Evolutionary conservation across 371 early-diverging fungal genomes (phyloP).

Genomic region (Syncephalastrum contaminatum): DNA sequence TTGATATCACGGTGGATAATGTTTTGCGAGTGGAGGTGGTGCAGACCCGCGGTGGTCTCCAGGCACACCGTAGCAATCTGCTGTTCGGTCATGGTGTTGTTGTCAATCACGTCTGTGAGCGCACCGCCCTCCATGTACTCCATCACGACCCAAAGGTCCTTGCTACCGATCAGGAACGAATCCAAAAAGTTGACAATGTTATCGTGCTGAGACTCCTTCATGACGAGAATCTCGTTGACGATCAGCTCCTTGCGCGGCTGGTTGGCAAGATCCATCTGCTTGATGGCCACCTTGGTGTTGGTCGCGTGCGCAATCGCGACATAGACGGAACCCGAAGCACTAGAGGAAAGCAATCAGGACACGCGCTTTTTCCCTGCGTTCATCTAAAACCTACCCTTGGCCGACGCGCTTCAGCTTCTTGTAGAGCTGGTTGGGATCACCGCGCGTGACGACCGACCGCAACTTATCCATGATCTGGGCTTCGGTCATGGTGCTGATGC

Average conservation of each 20-base stretch:
- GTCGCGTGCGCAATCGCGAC: slow-evolving; percentile 71
- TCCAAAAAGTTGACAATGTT: slow-evolving; percentile 97
- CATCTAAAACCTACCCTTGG: slow-evolving; percentile 73
- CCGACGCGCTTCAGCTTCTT: slow-evolving; percentile 92
- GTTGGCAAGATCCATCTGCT: slow-evolving; percentile 92
- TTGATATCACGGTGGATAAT: slow-evolving; percentile 98
- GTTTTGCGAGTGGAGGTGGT: slow-evolving; percentile 85
- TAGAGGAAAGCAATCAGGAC: slow-evolving; percentile 14
- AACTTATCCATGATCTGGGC: slow-evolving; percentile 90
- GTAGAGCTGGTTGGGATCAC: slow-evolving; percentile 86
- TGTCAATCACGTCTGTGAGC: slow-evolving; percentile 94
- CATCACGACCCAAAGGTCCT: slow-evolving; percentile 97
- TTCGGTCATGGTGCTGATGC: slow-evolving; percentile 88
- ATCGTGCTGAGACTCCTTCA: slow-evolving; percentile 93
- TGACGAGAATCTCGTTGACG: slow-evolving; percentile 95
- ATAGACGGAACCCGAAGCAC: slow-evolving; percentile 96
- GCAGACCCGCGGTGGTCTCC: slow-evolving; percentile 88
- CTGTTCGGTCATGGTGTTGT: slow-evolving; percentile 83
- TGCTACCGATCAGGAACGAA: slow-evolving; percentile 78
- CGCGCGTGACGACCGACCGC: slow-evolving; percentile 77
- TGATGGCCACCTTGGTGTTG: slow-evolving; percentile 88
- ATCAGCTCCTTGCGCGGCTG: slow-evolving; percentile 96
- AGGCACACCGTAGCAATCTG: slow-evolving; percentile 90
- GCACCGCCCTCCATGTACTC: slow-evolving; percentile 99
- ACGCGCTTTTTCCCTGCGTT: neutral